Evolutionary conservation across 345 rosid species (phyloP).

Genomic region (Punica granatum): DNA sequence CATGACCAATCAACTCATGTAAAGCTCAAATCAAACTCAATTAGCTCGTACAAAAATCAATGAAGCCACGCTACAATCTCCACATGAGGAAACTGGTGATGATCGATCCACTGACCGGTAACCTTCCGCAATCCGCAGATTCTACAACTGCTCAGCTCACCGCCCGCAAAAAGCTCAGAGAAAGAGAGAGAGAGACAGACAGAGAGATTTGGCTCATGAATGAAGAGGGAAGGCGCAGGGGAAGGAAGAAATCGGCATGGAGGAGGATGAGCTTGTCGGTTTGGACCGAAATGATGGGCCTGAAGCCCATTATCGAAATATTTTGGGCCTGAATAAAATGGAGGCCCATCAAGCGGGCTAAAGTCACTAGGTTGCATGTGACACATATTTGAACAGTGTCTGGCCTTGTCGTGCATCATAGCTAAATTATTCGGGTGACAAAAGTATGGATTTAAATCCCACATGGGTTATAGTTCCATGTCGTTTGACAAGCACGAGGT

Average conservation of each 20-base stretch:
- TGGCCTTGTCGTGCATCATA: not conserved
- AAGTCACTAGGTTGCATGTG: not conserved
- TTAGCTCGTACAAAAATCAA: not conserved
- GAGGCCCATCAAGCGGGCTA: not conserved
- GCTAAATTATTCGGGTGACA: too few species aligned
- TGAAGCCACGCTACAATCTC: not conserved
- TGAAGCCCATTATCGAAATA: not conserved
- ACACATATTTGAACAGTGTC: not conserved
- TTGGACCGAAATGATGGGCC: not conserved
- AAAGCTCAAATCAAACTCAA: not conserved
- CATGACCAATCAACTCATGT: not conserved
- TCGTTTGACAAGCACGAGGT: too few species aligned
- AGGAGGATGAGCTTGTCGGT: not conserved
- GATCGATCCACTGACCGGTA: not conserved
- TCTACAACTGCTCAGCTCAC: not conserved
- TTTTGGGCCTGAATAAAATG: not conserved
- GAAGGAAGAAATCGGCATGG: not conserved
- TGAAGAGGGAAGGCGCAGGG: not conserved
- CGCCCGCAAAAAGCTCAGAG: not conserved
- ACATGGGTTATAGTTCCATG: too few species aligned
- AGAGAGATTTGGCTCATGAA: not conserved
- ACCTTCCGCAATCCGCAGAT: not conserved
- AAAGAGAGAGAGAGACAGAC: not conserved
- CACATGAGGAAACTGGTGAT: not conserved
- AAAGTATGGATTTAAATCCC: too few species aligned